Conservation (phyloP, 2,329 filamentous ascomycete genomes). For the Cytospora leucostoma region DNA sequence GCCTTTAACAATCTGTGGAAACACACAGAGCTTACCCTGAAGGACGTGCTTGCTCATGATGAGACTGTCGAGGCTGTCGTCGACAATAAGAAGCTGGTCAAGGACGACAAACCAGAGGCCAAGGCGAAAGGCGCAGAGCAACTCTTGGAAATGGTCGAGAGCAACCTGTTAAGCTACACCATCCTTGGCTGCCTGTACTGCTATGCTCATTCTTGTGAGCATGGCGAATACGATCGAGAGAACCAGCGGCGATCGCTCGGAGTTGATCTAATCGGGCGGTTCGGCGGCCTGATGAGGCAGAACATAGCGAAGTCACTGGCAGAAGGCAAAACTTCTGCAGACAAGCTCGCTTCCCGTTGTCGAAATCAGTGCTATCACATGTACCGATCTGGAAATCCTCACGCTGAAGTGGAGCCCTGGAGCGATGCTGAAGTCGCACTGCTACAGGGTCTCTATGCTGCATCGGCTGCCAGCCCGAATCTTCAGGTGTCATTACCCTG, state of each 20-base stretch:
- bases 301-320: conserved; percentile 37
- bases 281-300: conserved; percentile 35
- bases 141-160: conserved; percentile 44
- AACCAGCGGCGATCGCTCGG: conserved; percentile 57
- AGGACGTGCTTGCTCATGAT: conserved; percentile 55
- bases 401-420: conserved; percentile 46
- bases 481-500: conserved; percentile 46
- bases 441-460: conserved; percentile 48
- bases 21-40: conserved; percentile 48
- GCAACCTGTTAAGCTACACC: conserved; percentile 55
- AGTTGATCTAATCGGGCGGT: conserved; percentile 45
- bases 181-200: conserved; percentile 61
- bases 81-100: conserved; percentile 56
- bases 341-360: conserved; percentile 32
- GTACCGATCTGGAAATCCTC: conserved; percentile 36
- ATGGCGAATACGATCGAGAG: conserved; percentile 58
- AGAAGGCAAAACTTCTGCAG: conserved; percentile 15
- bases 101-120: conserved; percentile 43
- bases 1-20: conserved; percentile 60
- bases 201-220: conserved; percentile 61
- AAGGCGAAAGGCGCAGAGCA: conserved; percentile 42
- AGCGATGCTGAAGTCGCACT: conserved; percentile 51
- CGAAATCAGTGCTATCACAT: conserved; percentile 47
- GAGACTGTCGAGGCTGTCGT: conserved; percentile 55
- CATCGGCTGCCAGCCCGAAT: conserved; percentile 21